Base-by-base conservation (phyloP, 2,329 filamentous ascomycete genomes). In the Fusarium acutatum region DNA sequence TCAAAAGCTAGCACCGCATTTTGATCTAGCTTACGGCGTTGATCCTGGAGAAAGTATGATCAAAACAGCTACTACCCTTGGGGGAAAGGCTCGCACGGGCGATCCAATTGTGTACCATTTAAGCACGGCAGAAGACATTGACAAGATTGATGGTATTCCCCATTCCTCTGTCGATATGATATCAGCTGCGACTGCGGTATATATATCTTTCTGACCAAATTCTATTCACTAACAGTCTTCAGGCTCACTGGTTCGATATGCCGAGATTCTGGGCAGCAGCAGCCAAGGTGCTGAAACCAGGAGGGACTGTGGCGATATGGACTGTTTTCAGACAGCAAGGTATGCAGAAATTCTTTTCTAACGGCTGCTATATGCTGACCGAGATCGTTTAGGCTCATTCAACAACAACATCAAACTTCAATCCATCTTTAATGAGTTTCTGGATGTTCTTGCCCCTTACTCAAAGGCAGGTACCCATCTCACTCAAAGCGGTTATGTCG, bases 221-320 rank as follows among this genome's bases (percentile, higher is more conserved):
- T 7, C 4, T 6, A 1, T 9, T 28, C 2, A 38, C 17, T 11
- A 1, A 53, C 1, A 4, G 2, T 8, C 0, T 1, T 0, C 0
- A 3, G 67, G 67, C 67, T 9, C 67, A 70, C 7, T 70, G 67
- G 67, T 70, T 70, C 0, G 46, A 70, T 1, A 70, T 70, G 67
- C n/a, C 53, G 8, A 35, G 15, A 12, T 70, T 70, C 14, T 70
- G 67, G 67, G 14, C 38, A 0, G 53, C 60, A 14, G 60, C 66
- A n/a, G 67, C 66, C 5, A 66, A 26, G 0, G 6, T 70, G 2
- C 6, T 70, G 15, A 70, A 60, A 2, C 41, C 53, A 5, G 53
- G 60, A n/a, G 66, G 67, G 1, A 70, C 67, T 0, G 22, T 70
- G 7, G 66, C 53, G 1, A 46, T 70, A 28, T 70, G 66, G 66